phyloP scores from a whole-genome alignment of 768 basidiomycete species.

The Neoboletus subvelutipes region DNA sequence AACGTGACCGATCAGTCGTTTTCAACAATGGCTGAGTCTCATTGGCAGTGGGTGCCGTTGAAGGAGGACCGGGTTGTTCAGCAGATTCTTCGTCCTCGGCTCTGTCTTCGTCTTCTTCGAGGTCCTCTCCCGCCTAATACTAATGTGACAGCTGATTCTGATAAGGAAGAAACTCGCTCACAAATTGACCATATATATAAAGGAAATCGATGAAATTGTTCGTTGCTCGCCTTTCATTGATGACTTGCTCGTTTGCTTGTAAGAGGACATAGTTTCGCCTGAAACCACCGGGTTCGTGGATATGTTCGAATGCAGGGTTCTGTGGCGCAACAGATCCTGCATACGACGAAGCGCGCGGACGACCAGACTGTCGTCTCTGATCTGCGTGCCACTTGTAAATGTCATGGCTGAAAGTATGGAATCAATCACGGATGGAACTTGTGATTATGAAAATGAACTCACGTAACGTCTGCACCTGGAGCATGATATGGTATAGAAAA shows the following conservation, averaged over 20 bases:
- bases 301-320: constrained; percentile 86
- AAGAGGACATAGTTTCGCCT: constrained; percentile 82
- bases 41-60: constrained; percentile 13
- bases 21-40: constrained; percentile 62
- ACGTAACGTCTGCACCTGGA: constrained; percentile 91
- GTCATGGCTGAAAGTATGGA: constrained; percentile 57
- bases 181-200: constrained; percentile 94
- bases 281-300: constrained; percentile 95
- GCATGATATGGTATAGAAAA: constrained; percentile 91
- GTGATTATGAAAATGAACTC: constrained; percentile 37
- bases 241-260: constrained; percentile 65
- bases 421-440: constrained; percentile 17
- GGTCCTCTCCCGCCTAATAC: constrained; percentile 81
- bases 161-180: constrained; percentile 41
- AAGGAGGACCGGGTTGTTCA: constrained; percentile 22
- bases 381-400: constrained; percentile 96
- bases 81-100: constrained; percentile 54
- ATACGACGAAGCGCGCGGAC: constrained; percentile 71
- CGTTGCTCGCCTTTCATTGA: constrained; percentile 58
- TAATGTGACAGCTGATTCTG: constrained; percentile 2
- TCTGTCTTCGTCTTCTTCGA: constrained; percentile 82
- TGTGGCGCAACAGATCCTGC: constrained; percentile 50
- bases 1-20: constrained; percentile 40
- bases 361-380: constrained; percentile 55
- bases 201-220: constrained; percentile 95